A percentile compares a stretch with the other conserved stretches of the same genome.
Conservation (phyloP, 768 basidiomycete species). For the Auricularia sp. region DNA sequence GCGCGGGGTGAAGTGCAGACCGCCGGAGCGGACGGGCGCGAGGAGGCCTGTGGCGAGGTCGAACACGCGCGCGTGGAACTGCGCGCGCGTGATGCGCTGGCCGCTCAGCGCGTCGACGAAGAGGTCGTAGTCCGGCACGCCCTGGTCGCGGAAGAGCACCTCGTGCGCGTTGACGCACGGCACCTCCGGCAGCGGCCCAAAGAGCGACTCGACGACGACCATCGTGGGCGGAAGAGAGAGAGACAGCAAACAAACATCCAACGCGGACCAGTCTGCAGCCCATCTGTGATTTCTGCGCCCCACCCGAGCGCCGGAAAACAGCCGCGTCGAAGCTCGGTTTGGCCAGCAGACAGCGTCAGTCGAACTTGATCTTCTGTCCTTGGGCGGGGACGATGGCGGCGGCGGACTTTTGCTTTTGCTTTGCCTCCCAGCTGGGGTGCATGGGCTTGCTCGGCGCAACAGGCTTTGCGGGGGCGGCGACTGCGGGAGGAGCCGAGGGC, state of each 20-base stretch:
- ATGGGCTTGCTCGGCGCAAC: conserved; percentile 31
- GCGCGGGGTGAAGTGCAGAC: not conserved
- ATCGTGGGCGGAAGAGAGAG: not conserved
- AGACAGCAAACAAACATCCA: not conserved
- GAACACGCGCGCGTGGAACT: conserved; percentile 41
- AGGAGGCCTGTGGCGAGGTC: conserved; percentile 47
- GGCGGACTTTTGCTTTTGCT: conserved; percentile 54
- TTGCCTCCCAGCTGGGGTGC: conserved; percentile 98
- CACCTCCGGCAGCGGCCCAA: conserved; percentile 37
- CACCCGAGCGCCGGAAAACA: not conserved
- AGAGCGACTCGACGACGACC: conserved; percentile 52
- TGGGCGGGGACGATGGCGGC: conserved; percentile 53
- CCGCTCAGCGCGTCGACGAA: conserved; percentile 49
- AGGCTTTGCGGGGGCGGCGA: not conserved
- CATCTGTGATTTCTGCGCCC: not conserved
- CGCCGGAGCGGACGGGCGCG: not conserved
- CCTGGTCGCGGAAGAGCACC: conserved; percentile 42
- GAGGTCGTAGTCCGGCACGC: conserved; percentile 44
- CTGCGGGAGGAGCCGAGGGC: not conserved
- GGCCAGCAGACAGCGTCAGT: conserved; percentile 14
- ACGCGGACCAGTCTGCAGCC: not conserved
- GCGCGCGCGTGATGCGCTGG: conserved; percentile 31
- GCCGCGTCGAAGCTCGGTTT: not conserved
- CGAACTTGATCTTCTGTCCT: conserved; percentile 73
- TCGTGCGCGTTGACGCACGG: conserved; percentile 47